phyloP scores from a whole-genome alignment of 1,139 yeast species.

The Ashbya aceris region DNA sequence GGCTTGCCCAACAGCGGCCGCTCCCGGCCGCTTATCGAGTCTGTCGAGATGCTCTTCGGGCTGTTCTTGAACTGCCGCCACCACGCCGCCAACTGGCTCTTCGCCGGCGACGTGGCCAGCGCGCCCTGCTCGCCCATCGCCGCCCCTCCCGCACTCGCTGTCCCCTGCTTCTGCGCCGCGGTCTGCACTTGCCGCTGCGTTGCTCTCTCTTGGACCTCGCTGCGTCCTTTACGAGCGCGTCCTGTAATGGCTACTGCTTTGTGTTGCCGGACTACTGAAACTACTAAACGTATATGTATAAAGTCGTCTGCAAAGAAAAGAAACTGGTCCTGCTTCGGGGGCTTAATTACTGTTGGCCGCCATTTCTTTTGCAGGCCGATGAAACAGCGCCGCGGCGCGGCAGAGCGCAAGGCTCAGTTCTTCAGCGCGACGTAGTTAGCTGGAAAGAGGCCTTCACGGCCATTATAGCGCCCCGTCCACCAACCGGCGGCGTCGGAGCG shows the following conservation, averaged over 20 bases:
- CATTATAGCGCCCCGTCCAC: slow-evolving; percentile 95
- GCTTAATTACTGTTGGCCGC: too few species aligned
- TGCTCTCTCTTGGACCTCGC: slow-evolving; percentile 37
- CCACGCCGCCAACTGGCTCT: slow-evolving; percentile 30
- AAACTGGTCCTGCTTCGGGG: too few species aligned
- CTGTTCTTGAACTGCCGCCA: slow-evolving; percentile 37
- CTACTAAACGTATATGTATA: too few species aligned
- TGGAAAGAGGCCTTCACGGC: slow-evolving; percentile 86
- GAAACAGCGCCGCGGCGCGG: too few species aligned
- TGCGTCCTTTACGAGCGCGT: slow-evolving; percentile 58
- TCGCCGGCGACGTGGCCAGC: slow-evolving; percentile 10
- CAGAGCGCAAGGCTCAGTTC: too few species aligned
- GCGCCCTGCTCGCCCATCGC: not conserved
- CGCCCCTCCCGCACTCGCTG: too few species aligned
- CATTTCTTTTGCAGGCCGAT: too few species aligned
- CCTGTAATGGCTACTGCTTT: slow-evolving; percentile 49
- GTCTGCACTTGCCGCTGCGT: not conserved
- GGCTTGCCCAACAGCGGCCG: slow-evolving; percentile 1
- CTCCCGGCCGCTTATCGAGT: slow-evolving; percentile 13
- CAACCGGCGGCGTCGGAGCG: slow-evolving; percentile 82
- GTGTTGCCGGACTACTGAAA: not conserved
- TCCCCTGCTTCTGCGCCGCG: too few species aligned
- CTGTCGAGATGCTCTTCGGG: slow-evolving; percentile 26
- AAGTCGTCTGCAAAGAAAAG: too few species aligned
- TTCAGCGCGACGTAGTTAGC: slow-evolving; percentile 72